Percentiles rank a stretch among this genome's conserved stretches.
Evolutionary conservation across 2,329 filamentous ascomycete species (phyloP).

Genomic region (Neopestalotiopsis sp.): DNA sequence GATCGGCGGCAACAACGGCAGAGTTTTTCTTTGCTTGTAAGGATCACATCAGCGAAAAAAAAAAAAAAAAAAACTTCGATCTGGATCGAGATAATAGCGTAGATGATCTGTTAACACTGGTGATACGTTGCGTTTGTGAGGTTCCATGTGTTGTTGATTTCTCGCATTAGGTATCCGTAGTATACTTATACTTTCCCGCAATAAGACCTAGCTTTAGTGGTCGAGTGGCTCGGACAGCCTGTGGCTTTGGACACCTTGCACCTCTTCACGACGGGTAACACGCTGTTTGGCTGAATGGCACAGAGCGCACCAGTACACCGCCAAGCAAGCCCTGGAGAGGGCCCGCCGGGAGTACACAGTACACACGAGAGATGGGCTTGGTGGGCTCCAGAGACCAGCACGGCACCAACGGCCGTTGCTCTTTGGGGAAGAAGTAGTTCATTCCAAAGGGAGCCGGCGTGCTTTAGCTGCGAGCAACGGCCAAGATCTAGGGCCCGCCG

Average conservation of each 20-base stretch:
- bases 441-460: neutral
- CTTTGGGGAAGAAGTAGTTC: neutral
- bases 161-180: neutral
- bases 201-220: neutral
- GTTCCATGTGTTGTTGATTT: neutral
- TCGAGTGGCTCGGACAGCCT: neutral
- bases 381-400: neutral
- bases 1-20: slow-evolving; percentile 2
- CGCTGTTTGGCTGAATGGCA: neutral
- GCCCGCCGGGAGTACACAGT: neutral
- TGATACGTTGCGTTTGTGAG: neutral
- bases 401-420: slow-evolving; percentile 9
- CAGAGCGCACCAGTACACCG: neutral
- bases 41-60: neutral
- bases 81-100: neutral
- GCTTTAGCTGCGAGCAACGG: slow-evolving; percentile 3
- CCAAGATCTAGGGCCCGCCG: neutral
- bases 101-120: neutral
- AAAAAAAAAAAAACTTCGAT: neutral
- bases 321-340: neutral
- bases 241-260: neutral
- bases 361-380: neutral
- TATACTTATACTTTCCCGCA: neutral
- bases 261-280: neutral
- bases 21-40: neutral